Percentiles rank a stretch among this genome's conserved stretches.
Evolutionary conservation across 805 yeast genomes (phyloP).

Genomic region (Lipomyces oligophaga): DNA sequence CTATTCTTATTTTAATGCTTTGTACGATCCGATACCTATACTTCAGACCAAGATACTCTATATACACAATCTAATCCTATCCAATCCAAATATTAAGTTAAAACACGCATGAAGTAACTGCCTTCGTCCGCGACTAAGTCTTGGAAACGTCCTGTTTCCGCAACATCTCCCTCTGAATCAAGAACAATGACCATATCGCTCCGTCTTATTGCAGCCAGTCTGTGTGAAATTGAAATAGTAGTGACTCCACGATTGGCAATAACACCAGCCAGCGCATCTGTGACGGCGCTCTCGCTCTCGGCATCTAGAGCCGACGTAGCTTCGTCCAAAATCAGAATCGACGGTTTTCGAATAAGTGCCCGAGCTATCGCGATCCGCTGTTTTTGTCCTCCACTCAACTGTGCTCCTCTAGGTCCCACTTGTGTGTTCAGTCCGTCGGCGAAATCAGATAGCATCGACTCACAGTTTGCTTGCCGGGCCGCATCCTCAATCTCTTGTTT

Average conservation of each 20-base stretch:
- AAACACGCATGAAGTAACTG: constrained; percentile 23
- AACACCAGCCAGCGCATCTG: constrained; percentile 54
- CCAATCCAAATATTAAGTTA: too few species aligned
- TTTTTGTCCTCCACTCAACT: constrained; percentile 61
- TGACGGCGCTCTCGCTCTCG: constrained; percentile 64
- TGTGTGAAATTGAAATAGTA: constrained; percentile 69
- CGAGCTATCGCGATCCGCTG: constrained; percentile 63
- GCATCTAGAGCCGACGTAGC: constrained; percentile 52
- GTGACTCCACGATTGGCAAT: constrained; percentile 56
- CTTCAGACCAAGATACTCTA: too few species aligned
- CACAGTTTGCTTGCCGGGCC: constrained; percentile 51
- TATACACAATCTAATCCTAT: too few species aligned
- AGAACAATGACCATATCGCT: constrained; percentile 53
- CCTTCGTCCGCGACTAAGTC: constrained; percentile 41
- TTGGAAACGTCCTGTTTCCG: constrained; percentile 48
- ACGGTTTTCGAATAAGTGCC: constrained; percentile 54
- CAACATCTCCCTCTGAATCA: constrained; percentile 50
- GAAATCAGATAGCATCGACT: constrained; percentile 53
- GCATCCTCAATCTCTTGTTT: constrained; percentile 48
- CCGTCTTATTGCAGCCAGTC: constrained; percentile 56
- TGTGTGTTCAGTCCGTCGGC: constrained; percentile 59
- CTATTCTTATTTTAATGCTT: too few species aligned
- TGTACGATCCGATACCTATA: too few species aligned
- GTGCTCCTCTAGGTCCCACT: constrained; percentile 48
- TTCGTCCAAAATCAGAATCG: constrained; percentile 55